These are phyloP conservation scores for Dactylis glomerata DNA, from an alignment of 176 grass and related monocot species.

Conservation along the genomic window DNA sequence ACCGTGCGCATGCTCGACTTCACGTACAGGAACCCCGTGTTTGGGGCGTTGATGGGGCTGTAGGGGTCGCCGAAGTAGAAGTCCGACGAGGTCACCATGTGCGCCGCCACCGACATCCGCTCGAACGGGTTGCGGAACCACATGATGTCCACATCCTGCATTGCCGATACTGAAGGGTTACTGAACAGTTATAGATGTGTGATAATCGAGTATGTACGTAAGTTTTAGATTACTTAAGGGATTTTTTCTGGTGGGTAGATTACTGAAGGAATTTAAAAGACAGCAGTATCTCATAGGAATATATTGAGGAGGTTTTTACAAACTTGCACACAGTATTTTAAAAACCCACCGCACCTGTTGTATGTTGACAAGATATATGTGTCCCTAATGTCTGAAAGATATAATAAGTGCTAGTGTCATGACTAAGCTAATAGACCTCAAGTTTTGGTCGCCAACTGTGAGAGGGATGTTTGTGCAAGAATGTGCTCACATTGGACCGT, in stretches of 20 bases:
- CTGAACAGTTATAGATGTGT: background rate
- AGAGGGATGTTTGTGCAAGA: background rate
- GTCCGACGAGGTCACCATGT: constrained; percentile 73
- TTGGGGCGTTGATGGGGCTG: constrained; percentile 53
- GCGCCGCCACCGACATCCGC: constrained; percentile 50
- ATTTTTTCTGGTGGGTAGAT: no score
- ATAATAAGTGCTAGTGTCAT: background rate
- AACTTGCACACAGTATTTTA: background rate
- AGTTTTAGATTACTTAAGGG: background rate
- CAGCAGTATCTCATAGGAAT: no score
- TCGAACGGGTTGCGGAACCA: constrained; percentile 83
- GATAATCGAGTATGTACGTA: background rate
- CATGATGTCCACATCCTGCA: constrained; percentile 75
- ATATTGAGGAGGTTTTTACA: no score
- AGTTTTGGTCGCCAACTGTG: background rate
- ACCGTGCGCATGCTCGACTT: constrained; percentile 49
- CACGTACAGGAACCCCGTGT: constrained; percentile 78
- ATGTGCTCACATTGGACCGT: background rate
- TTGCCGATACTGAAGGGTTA: no score
- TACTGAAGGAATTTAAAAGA: background rate
- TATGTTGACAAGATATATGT: background rate
- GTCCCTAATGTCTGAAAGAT: background rate
- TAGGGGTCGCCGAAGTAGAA: constrained; percentile 56
- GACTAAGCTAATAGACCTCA: background rate
- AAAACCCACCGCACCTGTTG: background rate